Conservation (phyloP, 2,329 filamentous ascomycete genomes). For the Arthrobotrys musiformis region DNA sequence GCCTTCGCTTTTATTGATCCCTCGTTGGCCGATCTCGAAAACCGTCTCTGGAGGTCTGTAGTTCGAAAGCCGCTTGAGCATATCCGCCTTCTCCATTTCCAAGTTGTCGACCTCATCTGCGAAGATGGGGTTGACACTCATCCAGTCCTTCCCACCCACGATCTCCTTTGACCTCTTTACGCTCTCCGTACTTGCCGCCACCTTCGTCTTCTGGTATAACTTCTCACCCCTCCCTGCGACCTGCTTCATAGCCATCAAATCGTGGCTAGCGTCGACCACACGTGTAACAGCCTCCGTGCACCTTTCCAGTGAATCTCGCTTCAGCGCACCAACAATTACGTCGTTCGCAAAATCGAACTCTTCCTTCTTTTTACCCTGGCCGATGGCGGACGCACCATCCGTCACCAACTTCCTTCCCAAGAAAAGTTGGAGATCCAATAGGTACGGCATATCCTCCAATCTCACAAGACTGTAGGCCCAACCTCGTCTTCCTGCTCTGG, state of each 20-base stretch:
- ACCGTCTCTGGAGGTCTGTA: constrained; percentile 93
- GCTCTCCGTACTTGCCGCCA: constrained; percentile 88
- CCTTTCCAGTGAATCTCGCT: constrained; percentile 77
- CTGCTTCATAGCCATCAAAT: constrained; percentile 75
- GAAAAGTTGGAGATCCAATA: constrained; percentile 94
- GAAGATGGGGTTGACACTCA: constrained; percentile 82
- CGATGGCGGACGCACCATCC: constrained; percentile 70
- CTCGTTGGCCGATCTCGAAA: constrained; percentile 87
- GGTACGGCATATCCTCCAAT: constrained; percentile 87
- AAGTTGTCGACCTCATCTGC: constrained; percentile 73
- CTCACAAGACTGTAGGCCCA: constrained; percentile 95
- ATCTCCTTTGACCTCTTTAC: constrained; percentile 86
- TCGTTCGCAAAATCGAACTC: constrained; percentile 76
- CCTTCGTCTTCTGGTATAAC: constrained; percentile 88
- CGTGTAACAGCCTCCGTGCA: constrained; percentile 86
- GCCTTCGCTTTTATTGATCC: constrained; percentile 73
- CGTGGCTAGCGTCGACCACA: constrained; percentile 77
- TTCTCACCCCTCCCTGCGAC: constrained; percentile 91
- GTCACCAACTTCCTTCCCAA: constrained; percentile 83
- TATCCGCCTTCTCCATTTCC: constrained; percentile 80
- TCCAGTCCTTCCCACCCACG: constrained; percentile 75
- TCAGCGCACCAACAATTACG: constrained; percentile 81
- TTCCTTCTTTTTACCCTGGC: constrained; percentile 66
- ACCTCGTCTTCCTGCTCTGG: constrained; percentile 87
- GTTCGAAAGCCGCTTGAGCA: constrained; percentile 87